Evolutionary conservation across 2,329 filamentous ascomycete species (phyloP), one percentile per base, ranked within the genome.

Genomic region (Trichocomaceae sp.): DNA sequence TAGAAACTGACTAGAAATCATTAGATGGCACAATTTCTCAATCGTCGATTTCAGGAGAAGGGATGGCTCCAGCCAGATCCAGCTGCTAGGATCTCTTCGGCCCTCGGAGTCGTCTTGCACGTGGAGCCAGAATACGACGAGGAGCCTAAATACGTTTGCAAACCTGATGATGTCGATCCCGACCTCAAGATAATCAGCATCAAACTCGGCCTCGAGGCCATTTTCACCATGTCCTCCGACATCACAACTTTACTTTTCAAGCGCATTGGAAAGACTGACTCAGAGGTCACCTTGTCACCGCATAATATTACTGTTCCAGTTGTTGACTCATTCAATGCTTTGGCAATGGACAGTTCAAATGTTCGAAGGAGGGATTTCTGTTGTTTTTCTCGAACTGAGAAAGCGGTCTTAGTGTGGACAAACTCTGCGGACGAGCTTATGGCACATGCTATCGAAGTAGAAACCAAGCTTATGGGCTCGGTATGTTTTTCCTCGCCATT

Each of bases 391-490:
- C 45, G 54, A n/a, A 42, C 52, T 41, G 54, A 56, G 37, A 56
- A 56, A 37, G 44, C 23, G 9, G 54, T 56, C 20, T 39, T 56
- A 13, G 45, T 56, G 7, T 56, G 54, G 54, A 56, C 48, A 6
- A 52, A 35, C 15, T 47, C 54, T 6, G 48, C 54, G 3, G 54
- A 56, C n/a, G 54, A 56, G 37, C 42, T 56, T 20, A 47, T 56
- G 48, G 17, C 44, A 42, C 54, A 52, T 17, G 49, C 48, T 9
- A 51, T 51, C 20, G 54, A 56, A 20, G 42, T 56, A 17, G 54
- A 56, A n/a, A 56, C 54, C 13, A 56, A 52, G 49, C 44, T 56
- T 3, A 56, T 56, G 54, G 49, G 54, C 19, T 56, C 54, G 5
- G 54, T 56, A 56, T 17, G 54, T 48, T 13, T 23, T 13, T 2